Evolutionary conservation across 495 filamentous ascomycete species (phyloP).

Genomic region (Podospora comata): DNA sequence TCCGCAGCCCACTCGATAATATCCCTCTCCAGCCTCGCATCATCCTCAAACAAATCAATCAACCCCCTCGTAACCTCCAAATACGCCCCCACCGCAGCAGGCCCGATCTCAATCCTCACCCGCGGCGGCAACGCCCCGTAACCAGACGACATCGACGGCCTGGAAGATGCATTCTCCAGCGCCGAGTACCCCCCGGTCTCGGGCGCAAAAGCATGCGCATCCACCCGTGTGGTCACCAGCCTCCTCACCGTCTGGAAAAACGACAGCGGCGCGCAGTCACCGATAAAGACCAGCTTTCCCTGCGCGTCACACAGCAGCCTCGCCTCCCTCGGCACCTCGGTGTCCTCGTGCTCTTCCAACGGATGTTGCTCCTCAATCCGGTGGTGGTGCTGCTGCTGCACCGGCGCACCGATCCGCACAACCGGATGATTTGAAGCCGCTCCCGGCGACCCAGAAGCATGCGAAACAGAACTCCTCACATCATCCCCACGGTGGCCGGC

Average conservation of each 20-base stretch:
- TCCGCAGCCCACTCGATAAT: slow-evolving; percentile 33
- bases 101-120: slow-evolving; percentile 21
- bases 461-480: background rate
- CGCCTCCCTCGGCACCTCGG: slow-evolving; percentile 47
- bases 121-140: slow-evolving; percentile 20
- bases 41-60: slow-evolving; percentile 42
- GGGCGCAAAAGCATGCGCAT: slow-evolving; percentile 60
- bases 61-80: slow-evolving; percentile 40
- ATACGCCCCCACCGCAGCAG: slow-evolving; percentile 34
- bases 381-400: background rate
- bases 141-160: slow-evolving; percentile 2
- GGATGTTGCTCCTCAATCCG: background rate
- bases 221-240: slow-evolving; percentile 62
- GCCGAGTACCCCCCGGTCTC: slow-evolving; percentile 64
- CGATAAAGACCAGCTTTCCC: slow-evolving; percentile 62
- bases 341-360: slow-evolving; percentile 37
- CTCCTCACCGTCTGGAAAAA: slow-evolving; percentile 65
- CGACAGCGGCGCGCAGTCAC: slow-evolving; percentile 65
- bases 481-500: too few species aligned
- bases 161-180: slow-evolving; percentile 48
- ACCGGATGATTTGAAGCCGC: background rate
- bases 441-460: background rate
- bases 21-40: slow-evolving; percentile 26
- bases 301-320: slow-evolving; percentile 56
- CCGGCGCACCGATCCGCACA: background rate